A percentile compares a stretch with the other conserved stretches of the same genome.
phyloP scores from a whole-genome alignment of 2,329 filamentous ascomycete genomes.

The Apiospora phragmitis region DNA sequence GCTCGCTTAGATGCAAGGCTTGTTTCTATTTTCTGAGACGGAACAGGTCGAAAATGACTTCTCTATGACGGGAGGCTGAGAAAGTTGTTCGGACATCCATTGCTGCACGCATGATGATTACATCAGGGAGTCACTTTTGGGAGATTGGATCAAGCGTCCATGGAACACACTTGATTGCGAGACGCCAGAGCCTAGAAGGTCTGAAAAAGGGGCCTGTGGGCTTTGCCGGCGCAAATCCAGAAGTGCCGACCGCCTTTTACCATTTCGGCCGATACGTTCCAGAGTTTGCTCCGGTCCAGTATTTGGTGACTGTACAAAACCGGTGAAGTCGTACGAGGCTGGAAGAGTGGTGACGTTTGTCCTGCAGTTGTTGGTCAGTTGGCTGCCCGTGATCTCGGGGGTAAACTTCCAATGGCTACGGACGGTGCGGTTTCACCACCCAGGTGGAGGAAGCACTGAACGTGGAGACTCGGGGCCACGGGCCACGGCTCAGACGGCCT shows the following conservation, averaged over 20 bases:
- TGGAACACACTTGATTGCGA: too few relatives aligned
- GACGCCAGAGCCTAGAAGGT: not conserved
- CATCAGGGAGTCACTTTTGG: not conserved
- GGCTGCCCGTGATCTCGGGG: not conserved
- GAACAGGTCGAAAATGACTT: not conserved
- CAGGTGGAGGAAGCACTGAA: not conserved
- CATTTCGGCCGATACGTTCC: not conserved
- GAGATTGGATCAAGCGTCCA: not conserved
- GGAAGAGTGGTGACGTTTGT: not conserved
- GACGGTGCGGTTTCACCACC: not conserved
- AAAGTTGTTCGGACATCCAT: not conserved
- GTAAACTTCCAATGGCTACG: not conserved
- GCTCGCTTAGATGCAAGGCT: conserved; percentile 2
- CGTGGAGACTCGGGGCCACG: not conserved
- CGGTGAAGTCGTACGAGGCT: not conserved
- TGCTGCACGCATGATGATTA: not conserved
- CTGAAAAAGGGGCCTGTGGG: not conserved
- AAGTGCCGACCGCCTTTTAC: not conserved
- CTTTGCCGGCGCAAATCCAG: not conserved
- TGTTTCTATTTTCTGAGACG: not conserved
- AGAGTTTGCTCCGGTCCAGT: not conserved
- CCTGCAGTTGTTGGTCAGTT: not conserved
- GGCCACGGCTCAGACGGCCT: not conserved
- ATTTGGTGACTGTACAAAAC: not conserved
- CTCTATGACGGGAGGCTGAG: not conserved